These are phyloP conservation scores for Schizosaccharomyces cryophilus DNA, from an alignment of 805 yeast species.

Conservation along the genomic window DNA sequence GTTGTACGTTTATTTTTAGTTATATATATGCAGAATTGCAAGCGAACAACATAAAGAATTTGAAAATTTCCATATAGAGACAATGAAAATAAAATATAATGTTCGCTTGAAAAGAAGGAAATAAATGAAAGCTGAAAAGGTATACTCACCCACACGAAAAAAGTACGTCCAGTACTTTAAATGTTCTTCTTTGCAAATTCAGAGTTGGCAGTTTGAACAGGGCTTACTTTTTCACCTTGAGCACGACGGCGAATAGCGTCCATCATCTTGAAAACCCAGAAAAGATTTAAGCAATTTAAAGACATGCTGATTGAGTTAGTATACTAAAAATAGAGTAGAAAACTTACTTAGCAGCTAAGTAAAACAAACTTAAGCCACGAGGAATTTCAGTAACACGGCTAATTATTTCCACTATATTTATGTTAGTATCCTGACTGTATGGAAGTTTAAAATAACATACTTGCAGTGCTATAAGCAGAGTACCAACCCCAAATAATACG, in stretches of 20 bases:
- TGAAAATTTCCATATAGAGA: no score
- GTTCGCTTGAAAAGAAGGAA: no score
- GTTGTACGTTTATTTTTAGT: no score
- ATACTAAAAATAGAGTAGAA: not conserved
- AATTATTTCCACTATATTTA: not conserved
- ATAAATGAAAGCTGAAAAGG: no score
- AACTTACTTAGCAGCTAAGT: not conserved
- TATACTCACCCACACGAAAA: no score
- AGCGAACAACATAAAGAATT: no score
- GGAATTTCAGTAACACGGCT: not conserved
- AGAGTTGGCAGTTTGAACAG: not conserved
- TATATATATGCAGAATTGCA: no score
- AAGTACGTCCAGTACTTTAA: not conserved
- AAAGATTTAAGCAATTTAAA: conserved; percentile 14
- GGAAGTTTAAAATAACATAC: not conserved
- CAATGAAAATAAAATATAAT: no score
- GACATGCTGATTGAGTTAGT: not conserved
- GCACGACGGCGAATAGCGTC: conserved; percentile 24
- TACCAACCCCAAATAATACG: conserved; percentile 74
- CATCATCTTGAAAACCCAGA: conserved; percentile 81
- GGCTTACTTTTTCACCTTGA: not conserved
- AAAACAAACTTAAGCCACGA: not conserved
- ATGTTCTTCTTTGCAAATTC: not conserved
- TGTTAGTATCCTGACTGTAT: no score
- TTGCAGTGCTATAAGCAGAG: conserved; percentile 23